These are phyloP conservation scores for Paramyrothecium roridum DNA, from an alignment of 2,329 filamentous ascomycete species.

Conservation along the genomic window DNA sequence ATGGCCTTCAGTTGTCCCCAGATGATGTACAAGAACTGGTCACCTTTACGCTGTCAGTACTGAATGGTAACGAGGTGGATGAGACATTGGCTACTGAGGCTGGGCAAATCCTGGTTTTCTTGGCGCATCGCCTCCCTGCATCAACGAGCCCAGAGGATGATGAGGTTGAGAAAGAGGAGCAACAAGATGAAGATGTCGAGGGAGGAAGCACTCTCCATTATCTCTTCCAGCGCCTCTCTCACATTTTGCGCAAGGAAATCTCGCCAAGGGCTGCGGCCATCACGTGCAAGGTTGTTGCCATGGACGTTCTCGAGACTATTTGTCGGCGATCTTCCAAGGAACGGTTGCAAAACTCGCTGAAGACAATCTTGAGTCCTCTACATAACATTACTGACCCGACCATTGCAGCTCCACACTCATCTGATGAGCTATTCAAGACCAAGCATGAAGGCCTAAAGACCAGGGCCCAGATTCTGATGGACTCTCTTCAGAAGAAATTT, in stretches of 20 bases:
- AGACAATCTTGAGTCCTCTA: constrained; percentile 57
- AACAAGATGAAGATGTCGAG: constrained; percentile 43
- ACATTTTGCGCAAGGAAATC: constrained; percentile 74
- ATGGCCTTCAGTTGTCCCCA: constrained; percentile 65
- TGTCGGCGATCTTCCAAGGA: constrained; percentile 56
- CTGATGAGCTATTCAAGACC: constrained; percentile 65
- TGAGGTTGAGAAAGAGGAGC: constrained; percentile 27
- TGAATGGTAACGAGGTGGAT: constrained; percentile 63
- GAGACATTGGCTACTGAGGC: constrained; percentile 76
- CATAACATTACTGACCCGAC: constrained; percentile 81
- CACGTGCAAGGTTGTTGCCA: constrained; percentile 70
- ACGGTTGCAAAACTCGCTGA: constrained; percentile 60
- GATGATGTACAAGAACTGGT: constrained; percentile 62
- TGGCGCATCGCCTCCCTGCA: constrained; percentile 57
- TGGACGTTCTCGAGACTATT: constrained; percentile 71
- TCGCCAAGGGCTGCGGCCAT: constrained; percentile 61
- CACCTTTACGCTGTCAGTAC: constrained; percentile 43
- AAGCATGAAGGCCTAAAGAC: constrained; percentile 69
- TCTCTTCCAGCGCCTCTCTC: constrained; percentile 74
- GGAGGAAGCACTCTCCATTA: constrained; percentile 58
- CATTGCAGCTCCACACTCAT: constrained; percentile 68
- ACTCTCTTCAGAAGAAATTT: constrained; percentile 78
- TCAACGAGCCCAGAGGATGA: constrained; percentile 34
- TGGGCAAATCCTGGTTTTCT: constrained; percentile 78
- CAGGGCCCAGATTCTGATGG: constrained; percentile 74